Conservation (phyloP, 1,139 yeast genomes). For the Kodamaea anthophila region DNA sequence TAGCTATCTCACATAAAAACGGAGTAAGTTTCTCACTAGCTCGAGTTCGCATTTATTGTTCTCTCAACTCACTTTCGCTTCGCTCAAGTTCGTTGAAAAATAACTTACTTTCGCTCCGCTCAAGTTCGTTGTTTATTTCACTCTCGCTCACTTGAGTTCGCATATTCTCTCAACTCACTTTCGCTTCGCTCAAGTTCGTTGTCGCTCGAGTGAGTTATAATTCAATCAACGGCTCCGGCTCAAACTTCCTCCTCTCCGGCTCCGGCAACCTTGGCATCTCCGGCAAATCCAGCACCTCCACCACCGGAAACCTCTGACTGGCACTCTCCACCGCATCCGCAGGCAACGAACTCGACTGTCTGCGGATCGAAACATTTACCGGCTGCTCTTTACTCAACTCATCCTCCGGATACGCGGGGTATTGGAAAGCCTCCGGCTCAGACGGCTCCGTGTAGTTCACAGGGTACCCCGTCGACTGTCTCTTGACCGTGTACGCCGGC, state of each 20-base stretch:
- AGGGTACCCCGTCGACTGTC: conserved; percentile 3
- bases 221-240: conserved; percentile 36
- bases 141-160: not conserved
- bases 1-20: too few relatives aligned
- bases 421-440: conserved; percentile 8
- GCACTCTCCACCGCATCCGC: conserved; percentile 14
- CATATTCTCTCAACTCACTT: not conserved
- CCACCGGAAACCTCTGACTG: conserved; percentile 11
- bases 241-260: conserved; percentile 10
- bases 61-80: not conserved
- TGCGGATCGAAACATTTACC: conserved; percentile 4
- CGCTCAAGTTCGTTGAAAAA: too few relatives aligned
- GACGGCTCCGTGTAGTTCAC: conserved; percentile 10
- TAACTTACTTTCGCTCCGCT: too few relatives aligned
- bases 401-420: conserved; percentile 3
- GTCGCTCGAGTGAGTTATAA: conserved; percentile 15
- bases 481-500: not conserved
- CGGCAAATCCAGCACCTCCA: conserved; percentile 7
- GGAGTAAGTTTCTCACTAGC: too few relatives aligned
- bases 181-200: conserved; percentile 1
- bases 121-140: too few relatives aligned
- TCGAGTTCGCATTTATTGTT: not conserved
- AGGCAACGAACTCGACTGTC: conserved; percentile 12
- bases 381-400: conserved; percentile 7
- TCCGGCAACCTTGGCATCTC: conserved; percentile 7